These are phyloP conservation scores for Russula ochroleuca DNA, from an alignment of 768 basidiomycete genomes.

Conservation along the genomic window DNA sequence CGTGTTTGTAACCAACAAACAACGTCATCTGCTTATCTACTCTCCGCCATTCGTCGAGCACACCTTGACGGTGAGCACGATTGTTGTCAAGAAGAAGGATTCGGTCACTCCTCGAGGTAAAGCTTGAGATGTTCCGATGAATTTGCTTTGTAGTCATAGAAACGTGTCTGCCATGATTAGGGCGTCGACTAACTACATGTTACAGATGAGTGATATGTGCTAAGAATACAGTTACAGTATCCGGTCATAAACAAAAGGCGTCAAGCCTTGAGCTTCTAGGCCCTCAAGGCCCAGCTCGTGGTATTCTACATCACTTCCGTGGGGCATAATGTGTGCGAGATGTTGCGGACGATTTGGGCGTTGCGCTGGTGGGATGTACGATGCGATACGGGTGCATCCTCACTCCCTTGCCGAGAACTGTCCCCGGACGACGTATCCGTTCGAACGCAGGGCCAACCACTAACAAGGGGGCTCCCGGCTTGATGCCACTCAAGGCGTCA, in stretches of 20 bases:
- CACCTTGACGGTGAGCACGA: no score
- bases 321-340: conserved; percentile 2
- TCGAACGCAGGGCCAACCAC: conserved; percentile 49
- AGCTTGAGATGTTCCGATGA: background rate
- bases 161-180: conserved; percentile 5
- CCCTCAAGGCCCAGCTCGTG: conserved; percentile 7
- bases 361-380: conserved; percentile 21
- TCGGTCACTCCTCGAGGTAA: no score
- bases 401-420: conserved; percentile 43
- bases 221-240: conserved; percentile 23
- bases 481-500: conserved; percentile 23
- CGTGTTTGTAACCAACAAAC: conserved; percentile 15
- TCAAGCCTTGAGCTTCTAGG: conserved; percentile 9
- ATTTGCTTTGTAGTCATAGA: conserved; percentile 1
- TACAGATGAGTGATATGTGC: conserved; percentile 8
- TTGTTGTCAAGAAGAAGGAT: no score
- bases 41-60: background rate
- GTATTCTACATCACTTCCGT: conserved; percentile 16
- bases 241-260: background rate
- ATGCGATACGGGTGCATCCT: conserved; percentile 57
- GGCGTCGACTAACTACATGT: conserved; percentile 7
- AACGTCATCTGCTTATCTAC: conserved; percentile 1
- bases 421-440: conserved; percentile 42
- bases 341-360: background rate
- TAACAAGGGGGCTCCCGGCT: conserved; percentile 37